Base-by-base conservation (phyloP, 768 basidiomycete species). In the Leccinum rimulosum region DNA sequence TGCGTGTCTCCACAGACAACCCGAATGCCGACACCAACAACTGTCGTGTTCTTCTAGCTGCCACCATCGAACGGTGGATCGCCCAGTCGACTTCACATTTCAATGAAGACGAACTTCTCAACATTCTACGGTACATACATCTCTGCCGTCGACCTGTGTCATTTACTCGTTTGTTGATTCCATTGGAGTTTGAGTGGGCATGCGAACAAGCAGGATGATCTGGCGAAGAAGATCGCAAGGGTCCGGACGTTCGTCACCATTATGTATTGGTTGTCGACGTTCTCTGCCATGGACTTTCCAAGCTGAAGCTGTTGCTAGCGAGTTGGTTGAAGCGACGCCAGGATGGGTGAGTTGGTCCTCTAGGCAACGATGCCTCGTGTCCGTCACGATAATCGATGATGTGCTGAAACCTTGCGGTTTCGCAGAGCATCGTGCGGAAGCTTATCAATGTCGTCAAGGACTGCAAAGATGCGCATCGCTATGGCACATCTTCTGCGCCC, bases 201-300 rank as follows among this genome's bases (percentile, higher is more conserved):
- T 60, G 53, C 56, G 53, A 66, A 51, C 33, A 63, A 56, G 30
- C 81, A 84, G 51, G 93, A 93, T 66, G 88, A 91, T 61, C 81
- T 81, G 54, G 82, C 87, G 35, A 80, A 87, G 56, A 81, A 87
- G 54, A 86, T 95, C 55, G 92, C 94, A 25, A 83, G 92, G 47
- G 91, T 94, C 9, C 80, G 95, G 68, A 95, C 94, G 11, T 95
- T 93, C 70, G 89, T 93, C 33, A 92, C 93, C 6, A 85, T 95
- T 56, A 83, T 92, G 47, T 93, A 93, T 68, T 95, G 95, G 95
- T 71, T 96, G 49, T 75, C 93, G 67, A 93, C 92, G 8, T 95
- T 95, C 72, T 96, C 95, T 72, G 82, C 81, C 52, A 88, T 91
- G 63, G 94, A 97, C 70, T 96, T 95, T 68, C 89, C 47, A 87